Evolutionary conservation across 108 stramenopile species (phyloP), one percentile per base, ranked within the genome.

Genomic region (Fragilariopsis cylindrus): DNA sequence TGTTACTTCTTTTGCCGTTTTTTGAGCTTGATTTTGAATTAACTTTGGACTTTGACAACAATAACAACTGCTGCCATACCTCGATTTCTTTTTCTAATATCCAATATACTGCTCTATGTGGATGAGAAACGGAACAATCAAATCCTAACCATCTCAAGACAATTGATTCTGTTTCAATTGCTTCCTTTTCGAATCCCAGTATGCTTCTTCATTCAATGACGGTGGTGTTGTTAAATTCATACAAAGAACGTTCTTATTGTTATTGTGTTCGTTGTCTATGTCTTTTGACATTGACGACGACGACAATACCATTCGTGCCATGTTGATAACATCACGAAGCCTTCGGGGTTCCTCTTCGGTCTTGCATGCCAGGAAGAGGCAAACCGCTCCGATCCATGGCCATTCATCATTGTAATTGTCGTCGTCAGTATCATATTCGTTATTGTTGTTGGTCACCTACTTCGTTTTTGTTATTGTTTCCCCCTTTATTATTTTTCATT

Each of bases 301-400:
- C 58, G 21, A 74, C 47, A 85, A 63, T 39, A 90, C 68, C 75
- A 92, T 79, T 12, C 66, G 67, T 19, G 85, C 77, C 45, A 87
- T 41, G 71, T 90, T 93, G 62, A 94, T 88, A 19, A 92, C 77
- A 83, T 94, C 93, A 3, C 93, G 88, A 12, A 94, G 84, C 62
- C 93, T 77, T 18, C 93, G 73, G 12, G 83, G 82, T 69, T 94
- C 89, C 75, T 94, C 93, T 67, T 87, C 86, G 40, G 80, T 71
- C 75, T 94, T 94, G 76, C 84, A 86, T 4, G 88, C 90, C 40
- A 94, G 76, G 19, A 90, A 85, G 3, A 92, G 68, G 71, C 90
- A 92, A 7, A 85, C 82, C 12, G 82, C 85, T 57, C 86, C 86
- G 13, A 90, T 85, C 70, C 77, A 80, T 65, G 72, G 70, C 79